Percentiles rank a stretch among this genome's conserved stretches.
Conservation (phyloP, 768 basidiomycete genomes). For the Agaricus subrufescens region DNA sequence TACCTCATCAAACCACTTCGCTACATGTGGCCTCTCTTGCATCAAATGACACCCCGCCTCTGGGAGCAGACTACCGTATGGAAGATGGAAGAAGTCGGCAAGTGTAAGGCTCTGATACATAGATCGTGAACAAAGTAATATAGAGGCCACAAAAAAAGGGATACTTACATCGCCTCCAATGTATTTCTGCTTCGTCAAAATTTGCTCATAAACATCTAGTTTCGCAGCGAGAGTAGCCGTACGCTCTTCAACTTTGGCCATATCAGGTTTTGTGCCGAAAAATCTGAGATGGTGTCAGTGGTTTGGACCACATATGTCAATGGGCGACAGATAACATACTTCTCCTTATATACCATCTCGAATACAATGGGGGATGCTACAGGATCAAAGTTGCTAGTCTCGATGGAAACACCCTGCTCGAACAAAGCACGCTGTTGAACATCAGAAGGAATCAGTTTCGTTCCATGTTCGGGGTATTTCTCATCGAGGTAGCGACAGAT, state of each 20-base stretch:
- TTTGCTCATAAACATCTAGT: slow-evolving; percentile 48
- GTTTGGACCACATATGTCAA: background rate
- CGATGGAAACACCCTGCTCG: slow-evolving; percentile 43
- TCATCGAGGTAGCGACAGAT: slow-evolving; percentile 12
- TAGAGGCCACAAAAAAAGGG: background rate
- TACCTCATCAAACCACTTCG: slow-evolving; percentile 29
- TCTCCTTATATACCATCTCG: slow-evolving; percentile 46
- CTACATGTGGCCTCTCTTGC: slow-evolving; percentile 39
- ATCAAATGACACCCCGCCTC: slow-evolving; percentile 26
- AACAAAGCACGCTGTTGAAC: slow-evolving; percentile 31
- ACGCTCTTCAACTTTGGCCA: slow-evolving; percentile 22
- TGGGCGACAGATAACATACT: slow-evolving; percentile 24
- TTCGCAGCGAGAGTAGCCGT: slow-evolving; percentile 28
- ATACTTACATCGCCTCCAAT: slow-evolving; percentile 48
- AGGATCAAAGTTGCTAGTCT: slow-evolving; percentile 44
- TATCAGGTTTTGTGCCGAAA: slow-evolving; percentile 14
- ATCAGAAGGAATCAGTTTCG: slow-evolving; percentile 41
- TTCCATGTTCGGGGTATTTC: slow-evolving; percentile 47
- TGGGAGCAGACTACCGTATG: slow-evolving; percentile 29
- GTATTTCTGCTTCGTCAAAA: slow-evolving; percentile 50
- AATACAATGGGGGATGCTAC: slow-evolving; percentile 26
- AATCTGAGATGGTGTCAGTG: slow-evolving; percentile 4
- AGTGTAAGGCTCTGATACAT: slow-evolving; percentile 34
- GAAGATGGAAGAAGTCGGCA: slow-evolving; percentile 46
- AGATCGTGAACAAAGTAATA: background rate